These are phyloP conservation scores for Buddleja alternifolia DNA, from an alignment of 257 asterid species.

Conservation along the genomic window DNA sequence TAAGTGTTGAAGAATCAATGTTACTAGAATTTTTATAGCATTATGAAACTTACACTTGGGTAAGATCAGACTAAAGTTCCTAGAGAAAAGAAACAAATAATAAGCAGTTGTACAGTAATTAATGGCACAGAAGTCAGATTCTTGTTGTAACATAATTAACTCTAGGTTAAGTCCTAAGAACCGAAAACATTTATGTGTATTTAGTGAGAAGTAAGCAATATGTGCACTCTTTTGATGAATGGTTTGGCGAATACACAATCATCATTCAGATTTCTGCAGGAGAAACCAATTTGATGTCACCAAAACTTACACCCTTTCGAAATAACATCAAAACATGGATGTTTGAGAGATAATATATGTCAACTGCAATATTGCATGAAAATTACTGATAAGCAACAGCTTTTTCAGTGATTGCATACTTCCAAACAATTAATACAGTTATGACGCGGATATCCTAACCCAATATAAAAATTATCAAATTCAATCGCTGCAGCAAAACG, in stretches of 20 bases:
- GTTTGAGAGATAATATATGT: neutral
- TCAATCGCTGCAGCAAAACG: neutral
- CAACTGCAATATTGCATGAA: neutral
- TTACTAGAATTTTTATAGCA: constrained; percentile 9
- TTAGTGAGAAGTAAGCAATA: neutral
- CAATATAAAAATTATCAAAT: neutral
- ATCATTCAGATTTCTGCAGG: constrained; percentile 10
- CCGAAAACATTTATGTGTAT: neutral
- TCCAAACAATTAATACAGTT: neutral
- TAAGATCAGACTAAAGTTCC: no score
- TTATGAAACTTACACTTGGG: constrained; percentile 8
- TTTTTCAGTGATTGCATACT: neutral
- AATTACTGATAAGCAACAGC: neutral
- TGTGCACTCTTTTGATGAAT: neutral
- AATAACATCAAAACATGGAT: constrained; percentile 3
- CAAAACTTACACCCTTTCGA: constrained; percentile 2
- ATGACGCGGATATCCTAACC: no score
- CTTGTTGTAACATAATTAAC: neutral
- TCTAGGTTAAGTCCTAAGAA: neutral
- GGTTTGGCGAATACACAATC: constrained; percentile 13
- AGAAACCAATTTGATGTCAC: neutral
- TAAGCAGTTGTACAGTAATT: constrained; percentile 14
- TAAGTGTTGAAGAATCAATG: constrained; percentile 10
- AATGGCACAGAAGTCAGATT: neutral
- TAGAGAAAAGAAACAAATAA: constrained; percentile 10